Evolutionary conservation across 768 basidiomycete genomes (phyloP).

Genomic region (Auricularia heimuer): DNA sequence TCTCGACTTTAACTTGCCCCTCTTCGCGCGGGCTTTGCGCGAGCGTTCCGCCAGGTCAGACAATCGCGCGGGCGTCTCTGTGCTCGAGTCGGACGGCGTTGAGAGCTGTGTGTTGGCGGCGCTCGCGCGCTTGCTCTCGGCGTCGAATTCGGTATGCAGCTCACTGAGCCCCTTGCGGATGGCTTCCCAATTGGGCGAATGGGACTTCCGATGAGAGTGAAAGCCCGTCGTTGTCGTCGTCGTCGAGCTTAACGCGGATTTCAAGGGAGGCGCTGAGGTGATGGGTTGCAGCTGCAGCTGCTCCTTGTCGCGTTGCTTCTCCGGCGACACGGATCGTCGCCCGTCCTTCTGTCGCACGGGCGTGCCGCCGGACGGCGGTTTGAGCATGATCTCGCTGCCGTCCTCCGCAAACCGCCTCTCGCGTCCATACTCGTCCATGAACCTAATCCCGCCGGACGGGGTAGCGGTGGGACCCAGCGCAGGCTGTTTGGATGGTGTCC

Average conservation of each 20-base stretch:
- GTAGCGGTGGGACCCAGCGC: background rate
- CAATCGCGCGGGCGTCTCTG: background rate
- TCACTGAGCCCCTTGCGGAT: background rate
- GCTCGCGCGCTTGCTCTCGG: background rate
- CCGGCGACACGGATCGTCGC: background rate
- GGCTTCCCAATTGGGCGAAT: background rate
- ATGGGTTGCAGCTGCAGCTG: too few species aligned
- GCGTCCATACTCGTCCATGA: background rate
- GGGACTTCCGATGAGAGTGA: background rate
- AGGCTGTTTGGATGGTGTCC: too few species aligned
- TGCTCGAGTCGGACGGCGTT: background rate
- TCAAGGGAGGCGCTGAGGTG: too few species aligned
- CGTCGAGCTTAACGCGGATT: too few species aligned
- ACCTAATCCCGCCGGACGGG: background rate
- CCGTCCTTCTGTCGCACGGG: background rate
- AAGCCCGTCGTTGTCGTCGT: too few species aligned
- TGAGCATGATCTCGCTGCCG: background rate
- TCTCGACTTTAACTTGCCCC: background rate
- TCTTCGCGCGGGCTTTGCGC: background rate
- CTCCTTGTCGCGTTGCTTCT: too few species aligned
- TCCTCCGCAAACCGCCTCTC: background rate
- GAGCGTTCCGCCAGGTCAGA: background rate
- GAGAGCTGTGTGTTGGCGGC: background rate
- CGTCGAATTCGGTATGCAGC: background rate
- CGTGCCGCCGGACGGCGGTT: background rate